Conservation (phyloP, 1,284 basidiomycete species). For the Gymnopus androsaceus region DNA sequence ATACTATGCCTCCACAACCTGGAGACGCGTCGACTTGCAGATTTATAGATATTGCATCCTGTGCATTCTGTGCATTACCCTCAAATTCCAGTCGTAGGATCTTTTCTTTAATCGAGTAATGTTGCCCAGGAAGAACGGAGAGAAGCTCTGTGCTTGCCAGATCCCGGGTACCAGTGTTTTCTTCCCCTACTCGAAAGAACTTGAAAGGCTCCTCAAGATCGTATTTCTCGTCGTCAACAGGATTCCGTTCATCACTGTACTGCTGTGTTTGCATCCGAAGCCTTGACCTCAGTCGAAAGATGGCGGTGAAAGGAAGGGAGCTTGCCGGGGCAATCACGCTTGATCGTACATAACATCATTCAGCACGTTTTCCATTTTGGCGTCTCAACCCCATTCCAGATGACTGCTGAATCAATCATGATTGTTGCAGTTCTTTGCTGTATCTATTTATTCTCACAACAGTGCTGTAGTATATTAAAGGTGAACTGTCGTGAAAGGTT, state of each 20-base stretch:
- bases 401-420: conserved; percentile 2
- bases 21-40: conserved; percentile 76
- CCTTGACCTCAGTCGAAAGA: no score
- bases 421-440: conserved; percentile 2
- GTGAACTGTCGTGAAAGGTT: background rate
- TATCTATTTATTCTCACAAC: conserved; percentile 1
- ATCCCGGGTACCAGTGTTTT: conserved; percentile 13
- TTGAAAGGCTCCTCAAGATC: conserved; percentile 64
- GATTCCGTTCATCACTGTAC: conserved; percentile 22
- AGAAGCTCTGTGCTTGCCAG: conserved; percentile 25
- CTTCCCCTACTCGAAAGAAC: conserved; percentile 41
- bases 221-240: conserved; percentile 55
- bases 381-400: background rate
- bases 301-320: background rate
- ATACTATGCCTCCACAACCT: conserved; percentile 90
- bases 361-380: no score
- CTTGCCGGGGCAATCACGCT: no score
- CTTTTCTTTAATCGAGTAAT: conserved; percentile 51
- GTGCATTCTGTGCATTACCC: conserved; percentile 17
- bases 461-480: conserved; percentile 5
- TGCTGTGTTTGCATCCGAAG: conserved; percentile 13
- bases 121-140: conserved; percentile 57
- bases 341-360: no score
- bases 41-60: conserved; percentile 40
- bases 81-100: conserved; percentile 48